phyloP scores from a whole-genome alignment of 257 asterid species.

The Mentha longifolia region DNA sequence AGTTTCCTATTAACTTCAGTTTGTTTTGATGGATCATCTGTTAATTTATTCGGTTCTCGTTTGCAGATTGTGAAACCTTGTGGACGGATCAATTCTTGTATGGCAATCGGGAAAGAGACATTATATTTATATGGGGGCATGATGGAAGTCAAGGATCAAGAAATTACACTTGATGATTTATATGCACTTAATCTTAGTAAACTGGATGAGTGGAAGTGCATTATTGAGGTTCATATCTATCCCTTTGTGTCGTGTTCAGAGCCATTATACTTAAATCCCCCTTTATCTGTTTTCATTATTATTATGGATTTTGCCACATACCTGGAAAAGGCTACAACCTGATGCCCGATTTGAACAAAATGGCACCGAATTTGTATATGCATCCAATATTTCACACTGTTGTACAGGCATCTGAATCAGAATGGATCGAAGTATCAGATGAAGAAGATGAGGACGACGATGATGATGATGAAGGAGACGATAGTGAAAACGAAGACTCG shows the following conservation, averaged over 20 bases:
- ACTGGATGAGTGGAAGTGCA: constrained; percentile 97
- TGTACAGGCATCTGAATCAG: constrained; percentile 86
- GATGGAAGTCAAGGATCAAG: constrained; percentile 94
- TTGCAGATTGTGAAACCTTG: constrained; percentile 91
- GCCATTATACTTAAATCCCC: too few relatives aligned
- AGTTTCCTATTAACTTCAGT: constrained; percentile 5
- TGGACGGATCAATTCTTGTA: constrained; percentile 92
- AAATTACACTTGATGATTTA: constrained; percentile 90
- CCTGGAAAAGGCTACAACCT: neutral
- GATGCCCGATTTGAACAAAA: neutral
- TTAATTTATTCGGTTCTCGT: constrained; percentile 32
- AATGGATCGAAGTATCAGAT: constrained; percentile 93
- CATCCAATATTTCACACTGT: constrained; percentile 23
- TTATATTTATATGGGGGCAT: constrained; percentile 90
- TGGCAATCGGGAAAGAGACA: constrained; percentile 87
- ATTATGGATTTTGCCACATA: neutral
- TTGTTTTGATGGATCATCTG: constrained; percentile 4
- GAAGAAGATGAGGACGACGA: constrained; percentile 57
- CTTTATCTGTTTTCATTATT: too few relatives aligned
- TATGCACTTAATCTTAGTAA: constrained; percentile 89
- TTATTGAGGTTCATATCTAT: constrained; percentile 65
- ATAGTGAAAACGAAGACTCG: constrained; percentile 57
- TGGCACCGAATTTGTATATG: neutral
- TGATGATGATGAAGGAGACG: constrained; percentile 70
- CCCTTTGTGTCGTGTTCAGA: neutral